Percentiles rank a stretch among this genome's conserved stretches.
Conservation (phyloP, 2,329 filamentous ascomycete species). For the Alternaria arborescens region DNA sequence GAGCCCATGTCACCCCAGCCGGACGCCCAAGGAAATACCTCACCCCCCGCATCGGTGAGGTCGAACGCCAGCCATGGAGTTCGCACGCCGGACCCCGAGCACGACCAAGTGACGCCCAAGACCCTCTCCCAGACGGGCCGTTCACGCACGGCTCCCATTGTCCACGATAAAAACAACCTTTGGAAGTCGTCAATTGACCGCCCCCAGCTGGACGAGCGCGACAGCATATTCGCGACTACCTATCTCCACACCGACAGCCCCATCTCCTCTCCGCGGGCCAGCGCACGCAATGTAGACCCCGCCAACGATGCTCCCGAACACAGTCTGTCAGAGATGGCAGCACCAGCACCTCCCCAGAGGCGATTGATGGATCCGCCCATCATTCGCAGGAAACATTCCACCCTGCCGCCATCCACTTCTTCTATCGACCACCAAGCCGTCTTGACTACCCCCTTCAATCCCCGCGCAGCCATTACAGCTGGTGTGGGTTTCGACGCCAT, state of each 20-base stretch:
- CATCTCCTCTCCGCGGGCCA: slow-evolving; percentile 48
- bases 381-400: slow-evolving; percentile 42
- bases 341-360: slow-evolving; percentile 38
- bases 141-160: slow-evolving; percentile 50
- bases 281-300: slow-evolving; percentile 25
- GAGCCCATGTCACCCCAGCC: slow-evolving; percentile 53
- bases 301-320: slow-evolving; percentile 42
- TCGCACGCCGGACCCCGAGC: slow-evolving; percentile 26
- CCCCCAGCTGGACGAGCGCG: slow-evolving; percentile 67
- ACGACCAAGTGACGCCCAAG: slow-evolving; percentile 41
- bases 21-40: slow-evolving; percentile 51
- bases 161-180: slow-evolving; percentile 37
- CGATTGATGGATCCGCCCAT: slow-evolving; percentile 46
- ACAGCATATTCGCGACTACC: slow-evolving; percentile 70
- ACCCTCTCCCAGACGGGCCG: slow-evolving; percentile 49
- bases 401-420: slow-evolving; percentile 29
- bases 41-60: slow-evolving; percentile 53
- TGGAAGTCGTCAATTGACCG: slow-evolving; percentile 50
- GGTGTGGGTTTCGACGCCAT: slow-evolving; percentile 33
- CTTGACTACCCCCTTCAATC: slow-evolving; percentile 46
- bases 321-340: slow-evolving; percentile 40
- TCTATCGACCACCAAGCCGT: slow-evolving; percentile 44
- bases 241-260: slow-evolving; percentile 64
- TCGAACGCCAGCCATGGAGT: slow-evolving; percentile 40
- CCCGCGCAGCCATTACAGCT: slow-evolving; percentile 25